Evolutionary conservation across 768 basidiomycete species (phyloP).

Genomic region (Russula olivacea): DNA sequence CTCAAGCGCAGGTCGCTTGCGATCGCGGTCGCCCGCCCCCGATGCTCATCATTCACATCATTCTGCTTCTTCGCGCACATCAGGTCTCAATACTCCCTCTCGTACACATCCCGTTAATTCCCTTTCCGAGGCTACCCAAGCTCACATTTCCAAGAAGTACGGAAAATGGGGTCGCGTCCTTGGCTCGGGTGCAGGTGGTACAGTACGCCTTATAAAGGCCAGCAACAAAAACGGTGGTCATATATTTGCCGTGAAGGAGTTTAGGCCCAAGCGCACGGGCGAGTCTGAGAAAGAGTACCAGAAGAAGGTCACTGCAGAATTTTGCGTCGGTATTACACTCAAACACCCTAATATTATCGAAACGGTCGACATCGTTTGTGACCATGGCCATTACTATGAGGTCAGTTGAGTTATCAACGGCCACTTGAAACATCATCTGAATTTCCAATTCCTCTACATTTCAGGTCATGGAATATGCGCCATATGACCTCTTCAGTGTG

Average conservation of each 20-base stretch:
- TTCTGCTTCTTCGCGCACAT: conserved; percentile 9
- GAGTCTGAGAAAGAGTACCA: conserved; percentile 97
- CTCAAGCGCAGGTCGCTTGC: background rate
- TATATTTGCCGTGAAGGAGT: conserved; percentile 96
- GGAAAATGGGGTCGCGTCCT: conserved; percentile 97
- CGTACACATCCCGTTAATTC: conserved; percentile 44
- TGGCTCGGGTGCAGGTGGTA: conserved; percentile 96
- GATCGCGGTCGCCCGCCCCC: conserved; percentile 1
- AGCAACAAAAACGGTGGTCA: conserved; percentile 72
- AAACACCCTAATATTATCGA: conserved; percentile 96
- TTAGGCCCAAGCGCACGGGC: conserved; percentile 79
- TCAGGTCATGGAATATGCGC: conserved; percentile 99
- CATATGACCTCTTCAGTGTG: conserved; percentile 95
- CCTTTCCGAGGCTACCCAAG: conserved; percentile 77
- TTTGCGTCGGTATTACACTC: conserved; percentile 91
- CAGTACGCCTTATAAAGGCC: conserved; percentile 91
- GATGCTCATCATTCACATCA: conserved; percentile 15
- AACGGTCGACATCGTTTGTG: conserved; percentile 96
- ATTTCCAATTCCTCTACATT: background rate
- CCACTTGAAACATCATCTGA: conserved; percentile 13
- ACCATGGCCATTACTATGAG: conserved; percentile 98
- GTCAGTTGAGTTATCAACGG: conserved; percentile 39
- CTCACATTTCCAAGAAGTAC: conserved; percentile 96
- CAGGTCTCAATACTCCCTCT: conserved; percentile 18
- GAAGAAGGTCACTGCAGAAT: conserved; percentile 99